Evolutionary conservation across 1,284 basidiomycete genomes (phyloP).

Genomic region (Cronartium ribicola): DNA sequence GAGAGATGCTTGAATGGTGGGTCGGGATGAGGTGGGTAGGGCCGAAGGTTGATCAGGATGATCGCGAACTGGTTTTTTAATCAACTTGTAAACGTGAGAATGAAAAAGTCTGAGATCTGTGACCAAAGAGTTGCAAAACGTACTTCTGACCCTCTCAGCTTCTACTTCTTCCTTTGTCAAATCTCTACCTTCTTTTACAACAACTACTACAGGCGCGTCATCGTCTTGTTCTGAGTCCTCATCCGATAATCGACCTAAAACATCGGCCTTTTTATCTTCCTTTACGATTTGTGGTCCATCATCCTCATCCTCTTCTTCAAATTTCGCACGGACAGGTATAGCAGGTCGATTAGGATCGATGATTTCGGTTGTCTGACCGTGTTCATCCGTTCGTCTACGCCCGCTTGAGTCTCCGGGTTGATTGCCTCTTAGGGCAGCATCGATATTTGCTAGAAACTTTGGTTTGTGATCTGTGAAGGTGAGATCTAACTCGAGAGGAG

Average conservation of each 20-base stretch:
- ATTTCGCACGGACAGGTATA: slow-evolving; percentile 25
- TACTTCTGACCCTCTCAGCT: slow-evolving; percentile 38
- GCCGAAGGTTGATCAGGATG: slow-evolving; percentile 19
- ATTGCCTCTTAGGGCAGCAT: slow-evolving; percentile 29
- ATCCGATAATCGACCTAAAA: slow-evolving; percentile 28
- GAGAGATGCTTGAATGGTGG: slow-evolving; percentile 30
- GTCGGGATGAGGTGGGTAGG: slow-evolving; percentile 27
- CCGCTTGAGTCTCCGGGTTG: not conserved
- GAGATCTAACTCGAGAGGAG: slow-evolving; percentile 30
- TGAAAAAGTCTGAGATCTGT: not conserved
- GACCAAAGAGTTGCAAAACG: not conserved
- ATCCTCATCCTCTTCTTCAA: slow-evolving; percentile 22
- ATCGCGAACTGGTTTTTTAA: slow-evolving; percentile 24
- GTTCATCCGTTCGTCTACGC: not conserved
- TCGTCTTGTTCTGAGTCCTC: slow-evolving; percentile 36
- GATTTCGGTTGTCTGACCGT: slow-evolving; percentile 28
- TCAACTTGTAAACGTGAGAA: not conserved
- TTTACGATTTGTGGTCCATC: slow-evolving; percentile 32
- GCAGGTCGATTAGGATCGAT: slow-evolving; percentile 40
- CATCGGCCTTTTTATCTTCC: not conserved
- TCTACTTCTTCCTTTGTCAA: slow-evolving; percentile 35
- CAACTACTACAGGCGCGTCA: slow-evolving; percentile 26
- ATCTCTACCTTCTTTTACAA: slow-evolving; percentile 36
- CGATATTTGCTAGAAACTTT: slow-evolving; percentile 35
- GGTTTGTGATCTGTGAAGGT: slow-evolving; percentile 38